Percentiles rank a stretch among this genome's conserved stretches.
phyloP scores from a whole-genome alignment of 441 rosid genomes.

The Populus hybrid region DNA sequence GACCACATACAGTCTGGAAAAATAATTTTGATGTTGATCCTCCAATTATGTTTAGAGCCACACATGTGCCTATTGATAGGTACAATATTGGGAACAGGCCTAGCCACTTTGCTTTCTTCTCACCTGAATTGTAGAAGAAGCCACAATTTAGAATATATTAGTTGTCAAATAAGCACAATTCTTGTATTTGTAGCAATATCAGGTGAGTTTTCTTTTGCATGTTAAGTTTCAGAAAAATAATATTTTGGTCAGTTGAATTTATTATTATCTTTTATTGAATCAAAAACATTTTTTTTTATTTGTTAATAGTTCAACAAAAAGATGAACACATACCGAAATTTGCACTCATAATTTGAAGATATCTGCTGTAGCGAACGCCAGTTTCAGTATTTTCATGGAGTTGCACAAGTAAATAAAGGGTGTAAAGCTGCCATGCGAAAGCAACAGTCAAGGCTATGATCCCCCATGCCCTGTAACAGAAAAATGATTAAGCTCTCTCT shows the following conservation, averaged over 20 bases:
- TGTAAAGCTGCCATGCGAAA: slow-evolving; percentile 85
- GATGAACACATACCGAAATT: slow-evolving; percentile 51
- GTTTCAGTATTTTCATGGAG: slow-evolving; percentile 70
- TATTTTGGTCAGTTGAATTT: too few species aligned
- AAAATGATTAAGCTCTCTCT: not conserved
- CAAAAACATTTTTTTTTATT: too few species aligned
- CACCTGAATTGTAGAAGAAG: slow-evolving; percentile 38
- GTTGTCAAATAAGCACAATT: not conserved
- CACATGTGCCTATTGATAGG: slow-evolving; percentile 81
- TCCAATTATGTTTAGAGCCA: slow-evolving; percentile 61
- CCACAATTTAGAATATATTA: not conserved
- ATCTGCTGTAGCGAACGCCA: slow-evolving; percentile 71
- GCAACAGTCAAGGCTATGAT: slow-evolving; percentile 43
- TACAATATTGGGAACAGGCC: slow-evolving; percentile 61
- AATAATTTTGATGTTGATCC: slow-evolving; percentile 53
- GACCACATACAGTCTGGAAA: slow-evolving; percentile 48
- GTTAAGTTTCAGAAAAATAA: too few species aligned
- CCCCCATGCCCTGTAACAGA: slow-evolving; percentile 66
- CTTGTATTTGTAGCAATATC: not conserved
- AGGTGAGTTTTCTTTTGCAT: not conserved
- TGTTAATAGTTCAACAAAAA: not conserved
- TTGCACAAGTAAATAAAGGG: slow-evolving; percentile 64
- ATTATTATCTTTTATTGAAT: too few species aligned
- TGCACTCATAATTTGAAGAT: slow-evolving; percentile 55
- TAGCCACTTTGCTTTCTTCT: slow-evolving; percentile 50